Percentiles rank a stretch among this genome's conserved stretches.
phyloP scores from a whole-genome alignment of 768 basidiomycete genomes.

The Xerocomellus intermedius region DNA sequence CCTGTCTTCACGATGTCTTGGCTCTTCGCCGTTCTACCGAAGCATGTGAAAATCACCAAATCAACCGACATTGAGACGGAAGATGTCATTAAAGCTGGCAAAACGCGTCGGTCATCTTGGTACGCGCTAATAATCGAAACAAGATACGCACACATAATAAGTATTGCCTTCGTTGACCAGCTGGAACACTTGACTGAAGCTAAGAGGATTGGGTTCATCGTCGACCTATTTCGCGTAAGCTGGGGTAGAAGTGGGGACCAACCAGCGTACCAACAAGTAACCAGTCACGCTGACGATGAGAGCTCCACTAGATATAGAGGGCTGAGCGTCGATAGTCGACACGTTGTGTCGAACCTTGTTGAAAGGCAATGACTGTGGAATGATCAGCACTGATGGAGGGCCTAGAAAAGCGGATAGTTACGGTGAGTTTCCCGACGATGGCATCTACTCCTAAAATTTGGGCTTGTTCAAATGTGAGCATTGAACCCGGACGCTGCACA shows the following conservation, averaged over 20 bases:
- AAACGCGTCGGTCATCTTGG: constrained; percentile 8
- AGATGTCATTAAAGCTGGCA: constrained; percentile 79
- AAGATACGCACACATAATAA: constrained; percentile 77
- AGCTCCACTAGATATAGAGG: constrained; percentile 56
- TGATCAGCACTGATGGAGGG: neutral
- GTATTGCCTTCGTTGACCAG: constrained; percentile 70
- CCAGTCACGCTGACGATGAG: constrained; percentile 90
- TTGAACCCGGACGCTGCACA: constrained; percentile 70
- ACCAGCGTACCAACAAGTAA: constrained; percentile 53
- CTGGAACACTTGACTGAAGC: constrained; percentile 93
- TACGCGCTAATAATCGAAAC: neutral
- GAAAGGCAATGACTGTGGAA: constrained; percentile 70
- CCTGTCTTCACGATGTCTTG: constrained; percentile 18
- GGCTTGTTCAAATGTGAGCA: constrained; percentile 78
- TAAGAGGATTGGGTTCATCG: constrained; percentile 72
- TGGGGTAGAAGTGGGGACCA: neutral
- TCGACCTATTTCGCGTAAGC: constrained; percentile 60
- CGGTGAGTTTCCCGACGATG: constrained; percentile 76
- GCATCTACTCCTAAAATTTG: constrained; percentile 50
- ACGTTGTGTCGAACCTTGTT: constrained; percentile 77
- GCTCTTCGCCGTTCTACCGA: constrained; percentile 6
- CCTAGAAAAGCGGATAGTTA: constrained; percentile 30
- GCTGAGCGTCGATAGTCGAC: constrained; percentile 84
- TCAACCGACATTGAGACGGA: constrained; percentile 80
- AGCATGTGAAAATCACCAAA: neutral